These are phyloP conservation scores for Botryococcus braunii DNA, from an alignment of 163 green algal genomes.

Conservation along the genomic window DNA sequence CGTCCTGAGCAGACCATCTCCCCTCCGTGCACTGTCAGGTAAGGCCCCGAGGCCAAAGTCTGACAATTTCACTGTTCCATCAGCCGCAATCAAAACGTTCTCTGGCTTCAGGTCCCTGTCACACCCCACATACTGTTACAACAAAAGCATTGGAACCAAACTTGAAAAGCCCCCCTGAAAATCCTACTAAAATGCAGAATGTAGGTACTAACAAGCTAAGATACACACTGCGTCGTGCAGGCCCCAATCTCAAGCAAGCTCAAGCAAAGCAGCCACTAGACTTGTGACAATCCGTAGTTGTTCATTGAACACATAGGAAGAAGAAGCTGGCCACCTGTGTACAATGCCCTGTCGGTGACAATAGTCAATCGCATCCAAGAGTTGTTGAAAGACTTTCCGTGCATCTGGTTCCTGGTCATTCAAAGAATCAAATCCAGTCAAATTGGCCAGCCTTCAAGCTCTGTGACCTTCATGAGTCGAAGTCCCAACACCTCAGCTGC, in stretches of 20 bases:
- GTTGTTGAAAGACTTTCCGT: constrained; percentile 32
- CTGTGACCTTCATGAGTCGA: too few species aligned
- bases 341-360: constrained; percentile 37
- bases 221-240: too few species aligned
- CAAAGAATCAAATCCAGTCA: too few species aligned
- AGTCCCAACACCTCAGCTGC: too few species aligned
- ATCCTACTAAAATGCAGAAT: neutral
- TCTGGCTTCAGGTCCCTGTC: constrained; percentile 78
- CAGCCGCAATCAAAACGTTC: constrained; percentile 69
- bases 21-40: neutral
- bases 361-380: constrained; percentile 34
- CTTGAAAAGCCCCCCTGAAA: neutral
- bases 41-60: constrained; percentile 66
- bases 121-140: too few species aligned
- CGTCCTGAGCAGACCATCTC: constrained; percentile 27
- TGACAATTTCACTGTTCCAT: constrained; percentile 62
- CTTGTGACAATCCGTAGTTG: neutral
- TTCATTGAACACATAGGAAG: neutral
- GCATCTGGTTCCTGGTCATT: constrained; percentile 26
- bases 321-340: too few species aligned
- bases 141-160: constrained; percentile 22
- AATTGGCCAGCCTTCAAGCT: too few species aligned
- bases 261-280: too few species aligned
- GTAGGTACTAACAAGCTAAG: neutral
- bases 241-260: too few species aligned